These are phyloP conservation scores for Vanrija sp. DNA, from an alignment of 1,284 basidiomycete species.

Conservation along the genomic window DNA sequence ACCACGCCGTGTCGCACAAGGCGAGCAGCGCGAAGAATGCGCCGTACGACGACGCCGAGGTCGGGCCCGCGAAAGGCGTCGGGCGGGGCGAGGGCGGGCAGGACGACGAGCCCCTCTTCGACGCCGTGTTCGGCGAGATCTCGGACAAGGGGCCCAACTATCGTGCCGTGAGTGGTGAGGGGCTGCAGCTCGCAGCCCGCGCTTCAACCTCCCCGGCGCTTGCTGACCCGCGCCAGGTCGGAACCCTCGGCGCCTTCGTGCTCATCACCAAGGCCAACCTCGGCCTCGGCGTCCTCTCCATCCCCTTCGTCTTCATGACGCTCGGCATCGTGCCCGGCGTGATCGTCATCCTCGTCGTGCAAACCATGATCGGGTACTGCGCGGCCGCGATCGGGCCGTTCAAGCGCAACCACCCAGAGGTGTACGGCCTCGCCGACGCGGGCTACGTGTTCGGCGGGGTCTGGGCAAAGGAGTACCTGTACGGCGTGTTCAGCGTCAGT, in stretches of 20 bases:
- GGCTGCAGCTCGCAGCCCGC: too few relatives aligned
- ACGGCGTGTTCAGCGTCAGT: conserved; percentile 1
- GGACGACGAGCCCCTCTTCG: background rate
- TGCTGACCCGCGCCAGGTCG: conserved; percentile 5
- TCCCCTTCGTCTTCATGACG: conserved; percentile 22
- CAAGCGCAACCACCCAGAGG: conserved; percentile 36
- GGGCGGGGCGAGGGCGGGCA: too few relatives aligned
- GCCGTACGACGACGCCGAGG: too few relatives aligned
- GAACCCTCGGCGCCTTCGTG: conserved; percentile 18
- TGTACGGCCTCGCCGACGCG: conserved; percentile 32
- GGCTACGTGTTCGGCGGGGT: conserved; percentile 14
- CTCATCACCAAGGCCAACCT: conserved; percentile 28
- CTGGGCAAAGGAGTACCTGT: conserved; percentile 1
- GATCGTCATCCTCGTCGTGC: conserved; percentile 37
- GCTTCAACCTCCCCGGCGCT: too few relatives aligned
- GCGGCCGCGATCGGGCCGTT: conserved; percentile 35
- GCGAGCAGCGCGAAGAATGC: too few relatives aligned
- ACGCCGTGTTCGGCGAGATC: conserved; percentile 30
- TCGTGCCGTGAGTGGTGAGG: conserved; percentile 15
- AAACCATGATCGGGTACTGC: conserved; percentile 30
- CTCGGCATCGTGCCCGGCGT: conserved; percentile 39
- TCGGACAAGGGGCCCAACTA: conserved; percentile 25
- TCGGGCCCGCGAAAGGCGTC: too few relatives aligned
- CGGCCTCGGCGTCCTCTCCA: conserved; percentile 35
- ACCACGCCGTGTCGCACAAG: too few relatives aligned